Evolutionary conservation across 345 rosid genomes (phyloP), one percentile per base, ranked within the genome.

Genomic region (Eucalyptus polybractea): DNA sequence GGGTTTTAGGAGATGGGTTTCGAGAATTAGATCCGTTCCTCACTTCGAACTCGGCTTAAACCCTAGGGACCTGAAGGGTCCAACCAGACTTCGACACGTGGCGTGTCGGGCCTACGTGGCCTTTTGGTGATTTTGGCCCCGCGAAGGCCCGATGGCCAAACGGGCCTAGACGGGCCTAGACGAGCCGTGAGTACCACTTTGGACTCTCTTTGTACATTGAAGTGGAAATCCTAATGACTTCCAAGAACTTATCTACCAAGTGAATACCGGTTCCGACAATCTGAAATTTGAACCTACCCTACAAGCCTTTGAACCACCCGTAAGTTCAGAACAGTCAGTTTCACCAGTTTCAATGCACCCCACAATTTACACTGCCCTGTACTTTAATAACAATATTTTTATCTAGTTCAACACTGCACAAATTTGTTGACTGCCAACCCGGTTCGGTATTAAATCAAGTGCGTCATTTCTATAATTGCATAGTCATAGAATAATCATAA

Each of bases 11-110:
- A 88, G 53, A 31, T 29, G 51, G 89, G 69, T 27, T 37, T 40
- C 47, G 5, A 76, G 83, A 40, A 37, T 21, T 76, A 10, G 45
- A 21, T 19, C 45, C 45, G 83, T 76, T 42, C 29, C 8, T 21
- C 40, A 21, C 47, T 37, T 76, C 83, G 42, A 11, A 76, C 47
- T 76, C 83, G 13, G 83, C 91, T 91, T 92, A 88, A 93, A 94
- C 94, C 93, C 93, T 89, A 88, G 86, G 86, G 17, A 19, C 83
- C 45, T 2, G 27, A 37, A 37, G 83, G 27, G 45, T 21, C 81
- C 45, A 72, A 72, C 81, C 81, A 21, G 22, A 45, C 6, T 33
- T 72, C 83, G 45, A 37, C 83, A 37, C 45, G 83, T 72, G 83
- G 83, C 27, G 5, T 19, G 8, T 72, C 44, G 83, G 13, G 83